Evolutionary conservation across 371 early-diverging fungal species (phyloP), one percentile per base, ranked within the genome.

Genomic region (Rhizomucor pusillus): DNA sequence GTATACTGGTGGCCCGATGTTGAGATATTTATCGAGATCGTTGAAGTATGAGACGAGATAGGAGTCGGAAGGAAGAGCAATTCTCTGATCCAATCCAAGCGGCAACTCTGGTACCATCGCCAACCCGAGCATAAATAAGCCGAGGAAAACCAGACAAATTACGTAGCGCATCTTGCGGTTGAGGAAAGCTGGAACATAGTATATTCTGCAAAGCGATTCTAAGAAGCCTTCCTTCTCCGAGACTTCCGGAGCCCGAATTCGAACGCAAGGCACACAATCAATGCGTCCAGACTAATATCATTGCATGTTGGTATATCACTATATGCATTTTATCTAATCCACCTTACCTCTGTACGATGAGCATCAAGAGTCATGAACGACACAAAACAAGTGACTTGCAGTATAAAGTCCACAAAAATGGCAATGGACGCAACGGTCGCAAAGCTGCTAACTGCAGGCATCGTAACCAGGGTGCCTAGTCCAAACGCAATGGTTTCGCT

Each of bases 391-490:
- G 89, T 90, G 13, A 88, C 83, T 59, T 90, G 90, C 4, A 89
- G 77, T n/a, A 84, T 25, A 57, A 88, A 87, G 51, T 89, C 85
- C 6, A 87, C 71, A 71, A 84, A 84, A 2, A 90, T 82, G 33
- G 90, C 88, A 61, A 86, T 66, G 0, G 88, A 81, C 5, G 90
- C 90, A 45, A 85, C 86, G 59, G 86, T 70, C 13, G 88, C 85
- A 77, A 90, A 90, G 22, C 81, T 79, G 47, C 86, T 83, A 20
- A 90, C 90, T 18, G 90, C 90, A 1, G 90, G 90, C 88, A 89
- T 90, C 1, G 81, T 80, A 3, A 90, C 87, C 44, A 87, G 51
- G 0, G 78, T 80, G 5, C 88, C 90, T 7, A 89, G 58, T 5
- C 80, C 85, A 71, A 90, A 90, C 1, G 90, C 89, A 48, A 88